phyloP scores from a whole-genome alignment of 83 land plant genomes.

The Diphasiastrum complanatum region DNA sequence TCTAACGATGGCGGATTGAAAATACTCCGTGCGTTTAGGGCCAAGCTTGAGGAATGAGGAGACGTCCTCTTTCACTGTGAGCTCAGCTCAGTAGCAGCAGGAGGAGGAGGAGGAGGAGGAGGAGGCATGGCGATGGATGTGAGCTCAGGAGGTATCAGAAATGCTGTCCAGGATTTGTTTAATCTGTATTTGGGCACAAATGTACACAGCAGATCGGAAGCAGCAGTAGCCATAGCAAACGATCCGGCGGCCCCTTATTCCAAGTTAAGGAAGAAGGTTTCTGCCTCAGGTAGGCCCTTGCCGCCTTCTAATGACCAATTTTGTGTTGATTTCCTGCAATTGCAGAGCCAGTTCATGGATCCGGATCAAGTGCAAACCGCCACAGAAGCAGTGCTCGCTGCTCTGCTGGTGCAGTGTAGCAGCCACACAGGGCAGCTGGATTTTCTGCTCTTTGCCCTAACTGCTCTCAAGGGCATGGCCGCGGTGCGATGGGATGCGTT shows the following conservation, averaged over 20 bases:
- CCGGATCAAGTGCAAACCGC: slow-evolving; percentile 23
- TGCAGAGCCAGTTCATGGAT: slow-evolving; percentile 8
- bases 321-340: slow-evolving; percentile 15
- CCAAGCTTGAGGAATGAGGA: too few species aligned
- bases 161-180: slow-evolving; percentile 24
- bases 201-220: neutral
- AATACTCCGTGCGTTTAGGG: too few species aligned
- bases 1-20: too few species aligned
- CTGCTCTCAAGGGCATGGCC: slow-evolving; percentile 9
- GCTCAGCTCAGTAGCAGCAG: too few species aligned
- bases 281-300: slow-evolving; percentile 9
- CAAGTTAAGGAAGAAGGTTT: slow-evolving; percentile 10
- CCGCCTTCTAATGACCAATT: slow-evolving; percentile 21
- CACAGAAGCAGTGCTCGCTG: slow-evolving; percentile 24
- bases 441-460: slow-evolving; percentile 17
- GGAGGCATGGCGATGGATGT: slow-evolving; percentile 18
- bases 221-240: neutral
- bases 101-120: too few species aligned
- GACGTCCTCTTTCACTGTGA: too few species aligned
- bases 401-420: slow-evolving; percentile 24
- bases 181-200: slow-evolving; percentile 20
- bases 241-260: neutral
- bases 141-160: slow-evolving; percentile 27
- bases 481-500: slow-evolving; percentile 26
- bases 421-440: slow-evolving; percentile 20